Conservation (phyloP, 2,329 filamentous ascomycete species). For the Botrytis medusae region DNA sequence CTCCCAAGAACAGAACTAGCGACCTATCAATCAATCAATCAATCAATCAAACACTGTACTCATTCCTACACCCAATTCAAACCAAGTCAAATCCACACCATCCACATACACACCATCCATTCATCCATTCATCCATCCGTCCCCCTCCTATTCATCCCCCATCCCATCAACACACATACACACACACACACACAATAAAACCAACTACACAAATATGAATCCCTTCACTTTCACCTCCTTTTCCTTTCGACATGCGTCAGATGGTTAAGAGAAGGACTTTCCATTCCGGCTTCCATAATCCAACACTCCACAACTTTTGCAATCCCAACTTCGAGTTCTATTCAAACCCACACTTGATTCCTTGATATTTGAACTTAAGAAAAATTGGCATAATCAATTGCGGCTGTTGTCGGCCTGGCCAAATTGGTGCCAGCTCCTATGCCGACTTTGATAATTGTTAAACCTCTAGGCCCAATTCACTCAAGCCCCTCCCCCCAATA, state of each 20-base stretch:
- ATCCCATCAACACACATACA: neutral
- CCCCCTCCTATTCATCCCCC: too few relatives aligned
- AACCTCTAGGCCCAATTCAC: neutral
- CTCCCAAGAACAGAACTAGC: too few relatives aligned
- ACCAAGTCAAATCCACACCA: neutral
- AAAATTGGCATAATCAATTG: neutral
- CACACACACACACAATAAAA: neutral
- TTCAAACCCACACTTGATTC: neutral
- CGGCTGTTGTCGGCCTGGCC: neutral
- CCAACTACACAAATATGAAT: neutral
- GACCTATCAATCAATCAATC: too few relatives aligned
- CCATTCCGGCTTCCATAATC: neutral
- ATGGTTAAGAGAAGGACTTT: neutral
- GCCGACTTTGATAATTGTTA: neutral
- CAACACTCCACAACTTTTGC: neutral
- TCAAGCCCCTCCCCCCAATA: neutral
- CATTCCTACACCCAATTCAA: too few relatives aligned
- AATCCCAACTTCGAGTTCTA: neutral
- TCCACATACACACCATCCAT: neutral
- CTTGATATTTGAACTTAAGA: neutral
- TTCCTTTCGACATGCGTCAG: rapidly evolving
- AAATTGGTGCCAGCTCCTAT: neutral
- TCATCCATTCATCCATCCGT: too few relatives aligned
- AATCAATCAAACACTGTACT: too few relatives aligned
- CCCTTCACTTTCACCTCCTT: too few relatives aligned